Evolutionary conservation across 768 basidiomycete genomes (phyloP).

Genomic region (Hebeloma cylindrosporum): DNA sequence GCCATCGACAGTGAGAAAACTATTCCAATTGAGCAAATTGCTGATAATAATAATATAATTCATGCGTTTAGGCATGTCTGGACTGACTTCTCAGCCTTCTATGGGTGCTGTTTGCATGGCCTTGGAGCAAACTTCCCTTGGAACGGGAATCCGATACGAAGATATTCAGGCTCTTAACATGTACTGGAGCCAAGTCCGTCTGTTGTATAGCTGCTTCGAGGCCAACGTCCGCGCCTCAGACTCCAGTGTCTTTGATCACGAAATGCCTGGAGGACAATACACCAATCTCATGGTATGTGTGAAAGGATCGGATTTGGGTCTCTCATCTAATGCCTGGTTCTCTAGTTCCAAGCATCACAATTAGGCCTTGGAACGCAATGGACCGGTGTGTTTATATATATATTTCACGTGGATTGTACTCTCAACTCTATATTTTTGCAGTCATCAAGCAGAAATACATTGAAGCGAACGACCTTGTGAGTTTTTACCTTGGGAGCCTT

Average conservation of each 20-base stretch:
- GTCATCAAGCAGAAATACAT: constrained; percentile 99
- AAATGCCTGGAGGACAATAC: constrained; percentile 98
- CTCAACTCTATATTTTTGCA: constrained; percentile 28
- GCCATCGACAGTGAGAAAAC: constrained; percentile 98
- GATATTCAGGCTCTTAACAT: constrained; percentile 96
- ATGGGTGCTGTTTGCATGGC: constrained; percentile 98
- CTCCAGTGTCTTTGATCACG: constrained; percentile 97
- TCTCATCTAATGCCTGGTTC: constrained; percentile 18
- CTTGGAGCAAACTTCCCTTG: constrained; percentile 89
- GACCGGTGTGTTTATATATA: constrained; percentile 56
- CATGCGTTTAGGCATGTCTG: constrained; percentile 81
- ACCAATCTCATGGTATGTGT: constrained; percentile 86
- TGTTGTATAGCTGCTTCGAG: constrained; percentile 96
- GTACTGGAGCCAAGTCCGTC: constrained; percentile 97
- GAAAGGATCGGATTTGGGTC: constrained; percentile 11
- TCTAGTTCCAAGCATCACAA: constrained; percentile 96
- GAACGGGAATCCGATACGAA: constrained; percentile 94
- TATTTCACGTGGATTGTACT: constrained; percentile 3
- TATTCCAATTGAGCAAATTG: constrained; percentile 9
- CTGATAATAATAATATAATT: constrained; percentile 2
- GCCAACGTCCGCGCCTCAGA: constrained; percentile 97
- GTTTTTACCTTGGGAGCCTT: constrained; percentile 11
- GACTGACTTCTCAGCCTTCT: constrained; percentile 95
- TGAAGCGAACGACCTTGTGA: constrained; percentile 91
- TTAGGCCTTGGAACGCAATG: constrained; percentile 97